These are phyloP conservation scores for Ascochyta pisi DNA, from an alignment of 2,329 filamentous ascomycete genomes.

Conservation along the genomic window DNA sequence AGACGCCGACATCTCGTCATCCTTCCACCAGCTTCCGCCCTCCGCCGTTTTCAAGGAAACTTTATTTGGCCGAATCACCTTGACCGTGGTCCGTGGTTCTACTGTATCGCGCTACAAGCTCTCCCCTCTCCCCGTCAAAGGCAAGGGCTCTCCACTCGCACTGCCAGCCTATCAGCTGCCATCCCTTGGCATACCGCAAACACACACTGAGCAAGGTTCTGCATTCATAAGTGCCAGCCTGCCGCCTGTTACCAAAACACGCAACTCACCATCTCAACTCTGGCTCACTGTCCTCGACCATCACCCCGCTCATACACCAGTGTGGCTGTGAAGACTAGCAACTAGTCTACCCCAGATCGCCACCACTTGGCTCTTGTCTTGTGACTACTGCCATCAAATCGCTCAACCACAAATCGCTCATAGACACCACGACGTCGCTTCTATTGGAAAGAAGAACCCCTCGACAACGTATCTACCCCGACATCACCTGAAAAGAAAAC, in stretches of 20 bases:
- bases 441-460: conserved; percentile 32
- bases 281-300: conserved; percentile 11
- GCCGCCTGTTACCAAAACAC: conserved; percentile 16
- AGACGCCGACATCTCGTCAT: conserved; percentile 27
- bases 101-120: conserved; percentile 21
- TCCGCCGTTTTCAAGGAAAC: conserved; percentile 20
- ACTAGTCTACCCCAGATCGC: conserved; percentile 30
- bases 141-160: conserved; percentile 25
- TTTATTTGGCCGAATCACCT: conserved; percentile 18
- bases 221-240: conserved; percentile 30
- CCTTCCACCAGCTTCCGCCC: conserved; percentile 26
- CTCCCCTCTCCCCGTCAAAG: conserved; percentile 24
- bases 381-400: conserved; percentile 24
- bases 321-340: conserved; percentile 29
- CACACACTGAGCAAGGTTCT: conserved; percentile 11
- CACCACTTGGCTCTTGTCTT: conserved; percentile 25
- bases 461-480: conserved; percentile 31
- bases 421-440: conserved; percentile 28
- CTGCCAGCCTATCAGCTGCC: conserved; percentile 32
- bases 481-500: conserved; percentile 29
- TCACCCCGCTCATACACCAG: conserved; percentile 19
- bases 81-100: conserved; percentile 23
- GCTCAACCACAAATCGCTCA: conserved; percentile 12
- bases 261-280: conserved; percentile 14
- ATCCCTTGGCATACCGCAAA: conserved; percentile 35